Percentiles rank a stretch among this genome's conserved stretches.
phyloP scores from a whole-genome alignment of 1,284 basidiomycete genomes.

The Apiotrichum siamense region DNA sequence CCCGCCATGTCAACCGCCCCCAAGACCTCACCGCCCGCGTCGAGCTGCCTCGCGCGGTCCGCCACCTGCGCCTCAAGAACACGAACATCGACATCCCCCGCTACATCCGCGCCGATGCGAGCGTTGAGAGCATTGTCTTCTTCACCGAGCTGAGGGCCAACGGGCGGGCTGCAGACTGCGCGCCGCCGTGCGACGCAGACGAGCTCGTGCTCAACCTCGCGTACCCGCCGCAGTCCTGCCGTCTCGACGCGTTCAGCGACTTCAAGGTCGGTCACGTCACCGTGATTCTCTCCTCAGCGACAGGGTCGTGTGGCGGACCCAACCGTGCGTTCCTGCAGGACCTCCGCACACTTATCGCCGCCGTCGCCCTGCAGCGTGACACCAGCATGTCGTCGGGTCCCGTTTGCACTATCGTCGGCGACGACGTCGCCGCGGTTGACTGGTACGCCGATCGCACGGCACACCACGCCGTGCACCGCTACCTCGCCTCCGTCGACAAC shows the following conservation, averaged over 20 bases:
- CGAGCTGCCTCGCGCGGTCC: not conserved
- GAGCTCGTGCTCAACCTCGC: not conserved
- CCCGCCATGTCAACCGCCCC: not conserved
- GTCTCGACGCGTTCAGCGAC: not conserved
- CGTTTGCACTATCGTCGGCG: not conserved
- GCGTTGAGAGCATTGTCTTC: not conserved
- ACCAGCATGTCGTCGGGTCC: not conserved
- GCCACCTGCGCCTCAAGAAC: not conserved
- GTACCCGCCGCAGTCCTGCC: conserved; percentile 1
- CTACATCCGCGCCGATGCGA: not conserved
- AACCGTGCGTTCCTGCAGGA: not conserved
- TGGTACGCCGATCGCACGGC: not conserved
- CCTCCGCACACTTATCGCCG: not conserved
- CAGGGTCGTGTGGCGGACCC: not conserved
- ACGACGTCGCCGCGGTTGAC: not conserved
- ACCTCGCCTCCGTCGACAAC: not conserved
- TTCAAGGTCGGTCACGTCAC: not conserved
- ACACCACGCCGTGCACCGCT: not conserved
- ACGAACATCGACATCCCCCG: not conserved
- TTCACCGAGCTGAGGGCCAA: not conserved
- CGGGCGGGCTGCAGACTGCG: not conserved
- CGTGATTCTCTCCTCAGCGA: not conserved
- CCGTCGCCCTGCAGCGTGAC: not conserved
- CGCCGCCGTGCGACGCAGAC: not conserved
- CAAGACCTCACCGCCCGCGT: not conserved